Evolutionary conservation across 2,329 filamentous ascomycete genomes (phyloP).

Genomic region (Coniella lustricola): DNA sequence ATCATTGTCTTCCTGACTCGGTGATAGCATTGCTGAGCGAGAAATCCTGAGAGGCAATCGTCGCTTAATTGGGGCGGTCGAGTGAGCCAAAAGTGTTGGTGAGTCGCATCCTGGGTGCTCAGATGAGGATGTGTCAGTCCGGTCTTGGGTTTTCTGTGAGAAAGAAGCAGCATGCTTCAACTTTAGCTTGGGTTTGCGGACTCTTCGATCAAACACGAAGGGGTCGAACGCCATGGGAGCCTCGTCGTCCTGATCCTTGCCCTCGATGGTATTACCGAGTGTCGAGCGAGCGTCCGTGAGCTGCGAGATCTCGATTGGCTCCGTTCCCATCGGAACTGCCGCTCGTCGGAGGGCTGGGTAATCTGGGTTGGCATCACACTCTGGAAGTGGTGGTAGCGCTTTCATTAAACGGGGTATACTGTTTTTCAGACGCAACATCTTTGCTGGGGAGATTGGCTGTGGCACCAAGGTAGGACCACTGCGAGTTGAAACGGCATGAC

Average conservation of each 20-base stretch:
- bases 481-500: conserved; percentile 13
- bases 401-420: conserved; percentile 48
- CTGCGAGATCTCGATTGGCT: conserved; percentile 12
- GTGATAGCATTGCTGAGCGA: background rate
- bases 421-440: conserved; percentile 38
- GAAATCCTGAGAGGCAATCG: conserved; percentile 12
- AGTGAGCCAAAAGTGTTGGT: conserved; percentile 8
- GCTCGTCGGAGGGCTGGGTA: conserved; percentile 6
- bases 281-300: conserved; percentile 14
- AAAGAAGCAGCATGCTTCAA: conserved; percentile 9
- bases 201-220: conserved; percentile 9
- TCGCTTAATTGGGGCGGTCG: conserved; percentile 9
- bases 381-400: conserved; percentile 39
- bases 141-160: background rate
- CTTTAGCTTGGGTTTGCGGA: conserved; percentile 13
- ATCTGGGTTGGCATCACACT: conserved; percentile 10
- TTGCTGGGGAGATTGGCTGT: conserved; percentile 40
- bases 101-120: background rate
- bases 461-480: conserved; percentile 33
- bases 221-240: conserved; percentile 6
- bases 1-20: conserved; percentile 6
- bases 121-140: background rate
- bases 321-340: conserved; percentile 8
- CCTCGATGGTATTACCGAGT: background rate
- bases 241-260: background rate